Evolutionary conservation across 2,329 filamentous ascomycete species (phyloP).

Genomic region (Botrytis elliptica): DNA sequence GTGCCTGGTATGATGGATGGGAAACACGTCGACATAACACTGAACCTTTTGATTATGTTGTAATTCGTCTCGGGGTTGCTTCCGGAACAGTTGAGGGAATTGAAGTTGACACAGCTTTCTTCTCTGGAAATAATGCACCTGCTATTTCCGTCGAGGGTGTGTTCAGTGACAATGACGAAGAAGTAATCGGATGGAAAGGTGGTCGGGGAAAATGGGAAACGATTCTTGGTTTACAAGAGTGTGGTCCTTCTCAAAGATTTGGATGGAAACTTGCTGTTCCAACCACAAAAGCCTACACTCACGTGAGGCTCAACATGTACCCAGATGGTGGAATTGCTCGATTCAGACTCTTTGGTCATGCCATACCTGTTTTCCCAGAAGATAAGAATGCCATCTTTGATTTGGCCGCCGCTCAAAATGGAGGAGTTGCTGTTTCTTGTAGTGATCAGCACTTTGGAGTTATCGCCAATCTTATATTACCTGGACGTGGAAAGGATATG

Average conservation of each 20-base stretch:
- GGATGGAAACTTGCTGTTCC: constrained; percentile 65
- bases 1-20: constrained; percentile 71
- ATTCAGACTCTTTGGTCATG: constrained; percentile 74
- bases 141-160: constrained; percentile 75
- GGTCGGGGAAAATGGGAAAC: constrained; percentile 66
- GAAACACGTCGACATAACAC: constrained; percentile 66
- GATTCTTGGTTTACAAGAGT: constrained; percentile 67
- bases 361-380: constrained; percentile 72
- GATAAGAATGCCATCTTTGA: constrained; percentile 67
- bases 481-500: constrained; percentile 79
- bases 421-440: constrained; percentile 71
- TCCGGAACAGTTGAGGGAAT: constrained; percentile 71
- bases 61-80: constrained; percentile 65
- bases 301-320: constrained; percentile 81
- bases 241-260: constrained; percentile 71
- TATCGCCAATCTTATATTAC: constrained; percentile 76
- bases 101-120: constrained; percentile 79
- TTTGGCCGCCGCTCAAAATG: constrained; percentile 75
- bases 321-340: constrained; percentile 81
- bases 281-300: constrained; percentile 69
- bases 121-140: constrained; percentile 79
- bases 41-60: constrained; percentile 64
- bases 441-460: constrained; percentile 84
- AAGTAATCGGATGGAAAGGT: constrained; percentile 62
- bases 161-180: constrained; percentile 64